Percentiles rank a stretch among this genome's conserved stretches.
Conservation (phyloP, 306 rosid species). For the Malus asiatica region DNA sequence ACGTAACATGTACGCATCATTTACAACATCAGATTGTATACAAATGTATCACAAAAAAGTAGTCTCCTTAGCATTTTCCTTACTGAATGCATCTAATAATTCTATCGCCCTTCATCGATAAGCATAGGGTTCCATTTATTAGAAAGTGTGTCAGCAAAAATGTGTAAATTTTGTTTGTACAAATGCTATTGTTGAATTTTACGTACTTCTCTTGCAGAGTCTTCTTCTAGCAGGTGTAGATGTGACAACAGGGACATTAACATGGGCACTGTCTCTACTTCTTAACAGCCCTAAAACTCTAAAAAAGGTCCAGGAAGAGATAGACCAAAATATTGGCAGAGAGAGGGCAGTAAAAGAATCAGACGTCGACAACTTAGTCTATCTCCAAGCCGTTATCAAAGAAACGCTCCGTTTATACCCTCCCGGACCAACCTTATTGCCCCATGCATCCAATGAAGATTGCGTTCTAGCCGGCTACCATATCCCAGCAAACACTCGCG, state of each 20-base stretch:
- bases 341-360: background rate
- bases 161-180: no score
- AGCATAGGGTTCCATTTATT: no score
- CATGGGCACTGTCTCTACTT: conserved; percentile 13
- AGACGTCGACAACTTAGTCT: background rate
- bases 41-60: no score
- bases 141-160: no score
- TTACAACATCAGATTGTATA: no score
- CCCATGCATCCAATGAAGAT: background rate
- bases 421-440: background rate
- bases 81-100: no score
- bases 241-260: background rate
- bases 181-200: no score
- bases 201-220: background rate
- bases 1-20: no score
- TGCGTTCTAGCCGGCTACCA: background rate
- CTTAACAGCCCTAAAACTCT: conserved; percentile 1
- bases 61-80: no score
- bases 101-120: no score
- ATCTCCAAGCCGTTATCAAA: conserved; percentile 6
- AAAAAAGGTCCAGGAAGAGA: conserved; percentile 1
- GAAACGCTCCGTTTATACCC: conserved; percentile 17
- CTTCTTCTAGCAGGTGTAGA: conserved; percentile 7
- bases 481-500: conserved; percentile 1
- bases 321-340: background rate